These are phyloP conservation scores for Aegilops tauschii DNA, from an alignment of 176 grass and related monocot genomes.

Conservation along the genomic window DNA sequence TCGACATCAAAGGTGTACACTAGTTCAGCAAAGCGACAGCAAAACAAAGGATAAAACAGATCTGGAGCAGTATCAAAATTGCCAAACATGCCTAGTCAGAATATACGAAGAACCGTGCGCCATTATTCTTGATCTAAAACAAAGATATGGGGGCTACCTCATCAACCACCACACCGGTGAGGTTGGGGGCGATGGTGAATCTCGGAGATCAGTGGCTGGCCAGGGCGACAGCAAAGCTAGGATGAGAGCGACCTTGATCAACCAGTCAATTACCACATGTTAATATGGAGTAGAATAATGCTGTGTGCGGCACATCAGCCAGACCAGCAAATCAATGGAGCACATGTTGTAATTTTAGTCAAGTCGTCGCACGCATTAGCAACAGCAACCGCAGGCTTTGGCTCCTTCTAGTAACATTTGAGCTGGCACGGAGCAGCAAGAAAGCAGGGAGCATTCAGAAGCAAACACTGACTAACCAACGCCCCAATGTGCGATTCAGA, in stretches of 20 bases:
- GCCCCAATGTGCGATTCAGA: background rate
- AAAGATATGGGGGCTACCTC: background rate
- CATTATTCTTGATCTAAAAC: conserved; percentile 10
- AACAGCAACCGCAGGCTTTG: background rate
- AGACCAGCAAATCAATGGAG: background rate
- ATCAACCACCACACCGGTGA: background rate
- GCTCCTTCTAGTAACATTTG: conserved; percentile 5
- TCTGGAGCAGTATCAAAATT: background rate
- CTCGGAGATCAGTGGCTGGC: background rate
- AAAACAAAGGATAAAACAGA: background rate
- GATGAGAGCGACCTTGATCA: background rate
- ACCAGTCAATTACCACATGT: conserved; percentile 1
- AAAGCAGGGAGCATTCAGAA: background rate
- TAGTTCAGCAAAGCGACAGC: background rate
- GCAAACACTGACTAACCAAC: background rate
- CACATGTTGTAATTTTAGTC: conserved; percentile 1
- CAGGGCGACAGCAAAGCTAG: conserved; percentile 2
- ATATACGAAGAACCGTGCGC: background rate
- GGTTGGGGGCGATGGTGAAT: background rate
- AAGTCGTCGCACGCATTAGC: background rate
- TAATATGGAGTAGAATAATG: background rate
- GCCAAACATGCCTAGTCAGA: background rate
- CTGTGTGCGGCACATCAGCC: background rate
- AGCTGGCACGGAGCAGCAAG: background rate
- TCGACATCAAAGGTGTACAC: background rate